Evolutionary conservation across 2,329 filamentous ascomycete genomes (phyloP), one percentile per base, ranked within the genome.

Genomic region (Fusarium caatingaense): DNA sequence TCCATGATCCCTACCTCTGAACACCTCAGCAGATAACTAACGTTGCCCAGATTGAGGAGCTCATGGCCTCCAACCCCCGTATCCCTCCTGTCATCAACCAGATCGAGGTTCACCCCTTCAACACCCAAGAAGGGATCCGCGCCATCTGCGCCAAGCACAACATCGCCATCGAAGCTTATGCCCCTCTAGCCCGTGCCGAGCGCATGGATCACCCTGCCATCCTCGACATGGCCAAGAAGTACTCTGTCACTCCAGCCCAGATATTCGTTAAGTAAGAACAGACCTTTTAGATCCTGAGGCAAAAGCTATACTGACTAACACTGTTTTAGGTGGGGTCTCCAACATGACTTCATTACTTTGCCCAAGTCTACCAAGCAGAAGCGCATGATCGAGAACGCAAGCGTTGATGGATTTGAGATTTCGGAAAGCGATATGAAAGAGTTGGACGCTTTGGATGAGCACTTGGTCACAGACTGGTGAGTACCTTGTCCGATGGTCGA

Each of bases 31-130:
- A 11, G 2, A 10, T 40, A 40, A 25, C 46, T 58, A 18, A 28
- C 8, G 5, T 12, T 1, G 6, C 2, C 5, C 67, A 91, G 87
- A 85, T 94, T 53, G 86, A 92, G 68, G 91, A 94, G 76, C 81
- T 94, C 50, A 85, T 93, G 74, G 83, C 84, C 4, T 86, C 85
- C 0, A 87, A 87, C 13, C 89, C 91, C 0, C 83, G 84, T 1
- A 85, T 92, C 47, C 78, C 82, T 12, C 92, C 93, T 0, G 87
- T 89, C 3, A 88, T 95, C 53, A 95, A 95, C 74, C 93, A 96
- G 80, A 91, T 94, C 73, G 91, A 95, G 78, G 86, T 94, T 3
- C 92, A 95, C 66, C 92, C 92, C 0, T 96, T 95, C 86, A 93
- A 94, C 77, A 93, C 91, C 3, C 88, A 91, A 55, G 84, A 83